These are phyloP conservation scores for Pontederia paniculata DNA, from an alignment of 176 grass and related monocot species.

Conservation along the genomic window DNA sequence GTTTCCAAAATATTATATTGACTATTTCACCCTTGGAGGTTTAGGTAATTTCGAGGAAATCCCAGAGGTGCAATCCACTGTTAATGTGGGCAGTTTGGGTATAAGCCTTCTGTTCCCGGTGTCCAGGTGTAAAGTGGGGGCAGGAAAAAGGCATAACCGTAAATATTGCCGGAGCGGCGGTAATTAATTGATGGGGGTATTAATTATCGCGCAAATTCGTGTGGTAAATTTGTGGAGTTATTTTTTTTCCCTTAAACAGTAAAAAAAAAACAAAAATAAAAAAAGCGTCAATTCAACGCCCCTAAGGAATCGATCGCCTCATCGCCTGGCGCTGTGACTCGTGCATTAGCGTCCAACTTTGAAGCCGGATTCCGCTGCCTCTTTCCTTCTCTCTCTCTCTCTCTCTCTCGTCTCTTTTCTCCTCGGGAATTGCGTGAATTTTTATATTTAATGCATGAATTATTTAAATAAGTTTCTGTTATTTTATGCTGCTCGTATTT, in stretches of 20 bases:
- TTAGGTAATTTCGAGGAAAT: no score
- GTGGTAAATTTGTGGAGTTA: background rate
- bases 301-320: conserved; percentile 11
- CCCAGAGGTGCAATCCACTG: no score
- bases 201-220: conserved; percentile 19
- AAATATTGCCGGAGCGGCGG: conserved; percentile 1
- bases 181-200: conserved; percentile 12
- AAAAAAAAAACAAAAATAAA: background rate
- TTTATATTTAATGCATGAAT: no score
- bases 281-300: conserved; percentile 5
- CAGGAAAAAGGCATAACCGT: conserved; percentile 1
- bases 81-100: no score
- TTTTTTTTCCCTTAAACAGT: background rate
- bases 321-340: conserved; percentile 8
- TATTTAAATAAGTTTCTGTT: no score
- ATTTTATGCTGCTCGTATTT: no score
- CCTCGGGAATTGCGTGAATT: conserved; percentile 6
- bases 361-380: conserved; percentile 22
- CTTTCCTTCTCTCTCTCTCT: background rate
- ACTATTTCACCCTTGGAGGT: no score
- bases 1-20: no score
- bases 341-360: conserved; percentile 26
- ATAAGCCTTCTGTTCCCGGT: no score
- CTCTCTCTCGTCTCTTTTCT: background rate
- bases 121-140: no score